Base-by-base conservation (phyloP, 805 yeast genomes). In the Candida andamanensis region DNA sequence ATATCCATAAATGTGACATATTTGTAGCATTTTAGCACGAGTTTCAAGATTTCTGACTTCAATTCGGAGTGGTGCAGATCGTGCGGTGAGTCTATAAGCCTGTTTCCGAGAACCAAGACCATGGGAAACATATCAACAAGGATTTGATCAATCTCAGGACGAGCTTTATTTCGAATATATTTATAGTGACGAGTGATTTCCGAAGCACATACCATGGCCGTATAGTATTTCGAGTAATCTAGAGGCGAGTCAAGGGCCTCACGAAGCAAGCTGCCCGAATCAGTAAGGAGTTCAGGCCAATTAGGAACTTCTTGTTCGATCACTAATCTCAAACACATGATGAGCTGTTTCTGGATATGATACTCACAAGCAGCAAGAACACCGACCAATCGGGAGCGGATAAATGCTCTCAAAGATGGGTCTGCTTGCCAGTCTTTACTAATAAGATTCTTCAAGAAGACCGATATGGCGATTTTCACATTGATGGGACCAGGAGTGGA, bases 381-480 rank as follows among this genome's bases (percentile, higher is more conserved):
- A 1, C 76, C 69, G 17, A 87, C 60, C 21, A 92, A 50, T 42
- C 86, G 70, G 13, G 78, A 82, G 39, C 79, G 76, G 35, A 92
- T 76, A 15, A 72, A 63, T 3, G 84, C 85, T 49, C 79, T 83
- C 51, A 90, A 97, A 38, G 74, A 87, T 4, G 63, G 60, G 42
- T 78, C 81, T 9, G 85, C 76, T 21, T 47, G 45, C 97, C 97
- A 89, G 31, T 73, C 67, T 22, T 74, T 67, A 11, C 67, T 61
- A 15, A 86, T 68, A 35, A 78, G 69, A 55, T 90, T 89, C 54
- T 90, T 90, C 55, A 86, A 75, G 55, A 76, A 85, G 4, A 90
- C 78, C 0, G 92, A 87, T 2, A 94, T 81, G 9, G 94, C 84
- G n/a, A n/a, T n/a, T n/a, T n/a, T 19, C 24, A 24, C 17, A 11